Evolutionary conservation across 2,329 filamentous ascomycete species (phyloP).

Genomic region (Macrophomina tecta): DNA sequence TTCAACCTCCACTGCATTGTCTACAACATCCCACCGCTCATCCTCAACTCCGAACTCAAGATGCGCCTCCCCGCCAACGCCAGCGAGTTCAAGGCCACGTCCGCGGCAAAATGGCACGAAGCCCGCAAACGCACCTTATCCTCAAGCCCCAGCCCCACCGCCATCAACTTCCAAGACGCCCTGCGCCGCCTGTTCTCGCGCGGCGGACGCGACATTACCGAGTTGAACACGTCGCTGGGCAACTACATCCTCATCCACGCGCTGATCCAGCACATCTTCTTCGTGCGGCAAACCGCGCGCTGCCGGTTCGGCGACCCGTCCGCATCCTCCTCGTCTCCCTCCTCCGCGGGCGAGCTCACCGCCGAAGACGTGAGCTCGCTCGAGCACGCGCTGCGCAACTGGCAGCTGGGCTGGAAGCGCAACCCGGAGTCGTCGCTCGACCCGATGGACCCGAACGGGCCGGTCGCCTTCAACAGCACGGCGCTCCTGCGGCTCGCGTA

Average conservation of each 20-base stretch:
- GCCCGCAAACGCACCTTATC: constrained; percentile 33
- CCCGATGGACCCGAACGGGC: constrained; percentile 62
- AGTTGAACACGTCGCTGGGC: constrained; percentile 50
- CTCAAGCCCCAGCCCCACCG: constrained; percentile 14
- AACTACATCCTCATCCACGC: constrained; percentile 76
- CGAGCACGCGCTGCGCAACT: constrained; percentile 52
- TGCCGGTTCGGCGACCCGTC: constrained; percentile 35
- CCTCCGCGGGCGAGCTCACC: constrained; percentile 36
- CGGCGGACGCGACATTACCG: constrained; percentile 40
- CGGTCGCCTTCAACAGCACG: constrained; percentile 70
- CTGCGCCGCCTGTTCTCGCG: constrained; percentile 43
- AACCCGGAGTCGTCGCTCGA: constrained; percentile 52
- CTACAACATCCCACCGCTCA: constrained; percentile 65
- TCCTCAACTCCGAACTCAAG: constrained; percentile 61
- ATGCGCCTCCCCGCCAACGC: constrained; percentile 61
- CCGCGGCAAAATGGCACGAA: constrained; percentile 56
- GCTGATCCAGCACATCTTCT: constrained; percentile 73
- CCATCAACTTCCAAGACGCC: constrained; percentile 40
- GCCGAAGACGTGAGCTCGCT: constrained; percentile 49
- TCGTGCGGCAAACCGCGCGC: constrained; percentile 62
- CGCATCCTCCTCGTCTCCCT: constrained; percentile 35
- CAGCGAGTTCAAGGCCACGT: constrained; percentile 62
- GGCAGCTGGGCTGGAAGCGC: constrained; percentile 48
- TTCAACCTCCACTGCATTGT: constrained; percentile 67
- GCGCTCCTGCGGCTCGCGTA: constrained; percentile 66